Base-by-base conservation (phyloP, 108 stramenopile species). In the Schizochytrium sp. region DNA sequence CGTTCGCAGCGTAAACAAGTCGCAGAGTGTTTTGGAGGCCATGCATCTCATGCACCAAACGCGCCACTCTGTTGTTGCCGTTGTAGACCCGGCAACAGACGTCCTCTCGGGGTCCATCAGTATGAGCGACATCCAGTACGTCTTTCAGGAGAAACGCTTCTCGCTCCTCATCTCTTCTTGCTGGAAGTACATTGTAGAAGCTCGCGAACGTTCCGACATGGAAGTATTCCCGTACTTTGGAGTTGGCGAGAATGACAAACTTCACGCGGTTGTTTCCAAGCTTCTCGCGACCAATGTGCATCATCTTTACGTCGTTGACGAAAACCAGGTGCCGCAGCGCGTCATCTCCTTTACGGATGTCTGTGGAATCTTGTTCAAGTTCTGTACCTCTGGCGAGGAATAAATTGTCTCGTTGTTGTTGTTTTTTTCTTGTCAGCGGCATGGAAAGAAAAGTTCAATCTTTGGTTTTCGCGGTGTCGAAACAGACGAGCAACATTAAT, bases 261-360 rank as follows among this genome's bases (percentile, higher is more conserved):
- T 83, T 6, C 76, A 83, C 23, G 48, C 51, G 12, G 76, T 83
- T 23, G 4, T 83, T 23, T 83, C 76, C 48, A 83, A 83, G 51
- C 51, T 83, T 6, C 76, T 83, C 48, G 76, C 76, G 43, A 83
- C 76, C 45, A 83, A 83, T 23, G 76, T 83, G 45, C 76, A 83
- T 23, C 76, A 83, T 34, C 76, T 83, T 18, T 83, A 83, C 28
- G 76, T 83, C n/a, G 76, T 83, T 0, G 51, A 83, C 28, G 45
- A 47, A 8, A 23, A 12, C 4, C 45, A 53, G 76, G 48, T 53
- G 18, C 76, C 76, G 14, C 14, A 8, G 45, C 76, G 76, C 51
- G 76, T 83, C 25, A 83, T 83, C 76, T 83, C 76, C n/a, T 83
- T 83, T 4, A 53, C 48, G 28, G 76, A 83, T 34, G 5, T 83